Conservation (phyloP, 2,329 filamentous ascomycete genomes). For the Drechslerella coelobrocha region DNA sequence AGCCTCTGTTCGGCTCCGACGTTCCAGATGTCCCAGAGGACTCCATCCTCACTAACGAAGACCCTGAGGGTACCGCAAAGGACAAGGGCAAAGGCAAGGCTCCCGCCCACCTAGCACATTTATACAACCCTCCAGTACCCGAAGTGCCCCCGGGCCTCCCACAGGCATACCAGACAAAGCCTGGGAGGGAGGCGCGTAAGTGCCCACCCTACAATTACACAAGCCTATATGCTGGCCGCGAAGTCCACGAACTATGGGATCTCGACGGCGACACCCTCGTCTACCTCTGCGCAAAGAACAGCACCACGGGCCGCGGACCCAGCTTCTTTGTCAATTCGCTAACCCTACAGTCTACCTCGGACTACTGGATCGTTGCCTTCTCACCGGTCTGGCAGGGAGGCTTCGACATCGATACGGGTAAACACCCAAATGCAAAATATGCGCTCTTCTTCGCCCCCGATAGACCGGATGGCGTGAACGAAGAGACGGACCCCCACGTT, state of each 20-base stretch:
- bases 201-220: conserved; percentile 33
- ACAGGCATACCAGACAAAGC: conserved; percentile 25
- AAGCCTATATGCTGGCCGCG: conserved; percentile 22
- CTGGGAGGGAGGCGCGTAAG: conserved; percentile 21
- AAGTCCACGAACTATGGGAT: conserved; percentile 34
- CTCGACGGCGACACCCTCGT: conserved; percentile 38
- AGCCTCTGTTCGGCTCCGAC: conserved; percentile 23
- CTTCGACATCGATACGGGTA: conserved; percentile 30
- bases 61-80: not conserved
- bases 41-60: no score
- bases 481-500: conserved; percentile 33
- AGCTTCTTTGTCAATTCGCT: conserved; percentile 37
- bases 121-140: not conserved
- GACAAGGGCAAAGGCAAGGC: conserved; percentile 21
- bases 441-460: conserved; percentile 41
- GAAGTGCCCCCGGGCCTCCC: conserved; percentile 14
- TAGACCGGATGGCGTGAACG: conserved; percentile 25
- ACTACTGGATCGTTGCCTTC: conserved; percentile 36
- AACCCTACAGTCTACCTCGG: conserved; percentile 24
- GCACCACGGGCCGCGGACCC: conserved; percentile 14
- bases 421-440: conserved; percentile 32
- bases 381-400: conserved; percentile 45
- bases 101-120: not conserved
- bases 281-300: conserved; percentile 36
- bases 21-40: conserved; percentile 9